Evolutionary conservation across 345 rosid genomes (phyloP), one percentile per base, ranked within the genome.

Genomic region (Arabis alpina): DNA sequence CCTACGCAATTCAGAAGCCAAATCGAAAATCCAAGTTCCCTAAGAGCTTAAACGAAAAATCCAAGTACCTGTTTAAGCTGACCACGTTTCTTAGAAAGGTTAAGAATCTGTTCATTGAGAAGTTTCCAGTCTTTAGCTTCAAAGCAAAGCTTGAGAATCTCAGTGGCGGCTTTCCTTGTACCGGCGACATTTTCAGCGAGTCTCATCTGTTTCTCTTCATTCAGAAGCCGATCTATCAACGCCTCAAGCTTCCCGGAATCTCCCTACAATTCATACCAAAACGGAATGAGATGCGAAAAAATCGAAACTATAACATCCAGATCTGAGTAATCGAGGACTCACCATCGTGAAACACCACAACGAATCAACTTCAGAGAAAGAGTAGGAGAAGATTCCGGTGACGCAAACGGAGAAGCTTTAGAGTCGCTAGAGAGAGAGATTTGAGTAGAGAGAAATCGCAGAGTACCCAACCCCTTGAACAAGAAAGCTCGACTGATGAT

Each of bases 191-290:
- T 93, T 27, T 90, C 90, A 14, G 95, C 90, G 6, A 84, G 76
- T 60, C 97, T 84, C 97, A 80, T 82, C 81, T 94, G 99, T 85
- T 94, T 94, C 91, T 94, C 99, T 11, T 79, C 89, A 56, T 85
- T 86, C 76, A 89, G 80, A 54, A 91, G 83, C 77, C 86, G 88
- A 77, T 91, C 99, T 64, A 94, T 69, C 64, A 81, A 78, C 58
- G 88, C 78, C 79, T 83, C 89, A 62, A 91, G 77, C 40, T 84
- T 89, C 49, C 79, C 79, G 32, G 44, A 63, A 47, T 79, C 85
- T 48, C 86, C 97, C 93, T 89, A 82, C 39, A 80, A 70, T 57
- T 42, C 72, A 77, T 16, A 72, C 14, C 6, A 48, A 5, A 16
- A 68, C 51, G 30, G 11, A 76, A 76, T 76, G 36, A 76, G 71